A percentile compares a stretch with the other conserved stretches of the same genome.
Evolutionary conservation across 768 basidiomycete species (phyloP).

Genomic region (Amanita exitialis): DNA sequence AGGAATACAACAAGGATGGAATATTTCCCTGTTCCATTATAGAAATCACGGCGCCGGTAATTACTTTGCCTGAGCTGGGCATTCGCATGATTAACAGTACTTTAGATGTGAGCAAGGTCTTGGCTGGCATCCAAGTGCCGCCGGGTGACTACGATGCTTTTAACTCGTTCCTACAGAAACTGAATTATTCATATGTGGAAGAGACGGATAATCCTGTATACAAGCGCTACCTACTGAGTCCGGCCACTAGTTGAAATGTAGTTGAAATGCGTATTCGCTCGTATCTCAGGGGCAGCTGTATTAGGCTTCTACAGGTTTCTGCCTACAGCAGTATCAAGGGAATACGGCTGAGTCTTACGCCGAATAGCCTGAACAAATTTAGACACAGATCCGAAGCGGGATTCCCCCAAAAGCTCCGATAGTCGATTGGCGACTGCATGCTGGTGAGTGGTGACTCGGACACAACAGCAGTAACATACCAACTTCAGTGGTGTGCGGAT

Average conservation of each 20-base stretch:
- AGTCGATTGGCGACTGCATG: background rate
- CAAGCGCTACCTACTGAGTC: constrained; percentile 46
- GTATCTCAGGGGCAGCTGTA: too few relatives aligned
- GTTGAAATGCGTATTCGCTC: too few relatives aligned
- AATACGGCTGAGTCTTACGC: background rate
- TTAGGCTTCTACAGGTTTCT: too few relatives aligned
- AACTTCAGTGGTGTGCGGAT: constrained; percentile 15
- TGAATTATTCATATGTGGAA: constrained; percentile 87
- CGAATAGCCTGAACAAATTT: background rate
- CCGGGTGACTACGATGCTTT: constrained; percentile 56
- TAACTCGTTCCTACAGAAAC: constrained; percentile 58
- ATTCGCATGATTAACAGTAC: background rate
- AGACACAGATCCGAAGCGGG: background rate
- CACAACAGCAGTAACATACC: background rate
- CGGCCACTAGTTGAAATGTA: background rate
- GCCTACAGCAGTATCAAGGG: too few relatives aligned
- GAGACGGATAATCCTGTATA: constrained; percentile 89
- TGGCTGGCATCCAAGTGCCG: constrained; percentile 92
- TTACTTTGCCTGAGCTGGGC: constrained; percentile 15
- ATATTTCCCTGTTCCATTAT: constrained; percentile 96
- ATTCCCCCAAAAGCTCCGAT: background rate
- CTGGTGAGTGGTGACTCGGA: background rate
- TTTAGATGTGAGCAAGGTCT: constrained; percentile 82
- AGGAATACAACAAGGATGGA: constrained; percentile 79
- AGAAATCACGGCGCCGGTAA: constrained; percentile 93